Base-by-base conservation (phyloP, 805 yeast species). In the Saccharomycopsis capsularis region DNA sequence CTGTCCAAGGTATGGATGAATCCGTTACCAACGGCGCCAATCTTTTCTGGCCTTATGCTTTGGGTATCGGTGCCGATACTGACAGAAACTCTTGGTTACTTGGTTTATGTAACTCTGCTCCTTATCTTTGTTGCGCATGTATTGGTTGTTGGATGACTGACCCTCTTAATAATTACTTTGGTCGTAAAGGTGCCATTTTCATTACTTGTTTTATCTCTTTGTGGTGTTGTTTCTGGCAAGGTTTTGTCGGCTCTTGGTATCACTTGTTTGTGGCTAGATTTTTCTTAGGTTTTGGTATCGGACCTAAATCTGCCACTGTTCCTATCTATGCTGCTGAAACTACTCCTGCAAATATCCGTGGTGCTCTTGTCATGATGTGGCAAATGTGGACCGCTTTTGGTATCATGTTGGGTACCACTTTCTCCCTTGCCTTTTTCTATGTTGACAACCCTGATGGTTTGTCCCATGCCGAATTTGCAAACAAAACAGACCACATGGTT, bases 1-100 rank as follows among this genome's bases (percentile, higher is more conserved):
- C 85, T 19, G 83, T 82, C 37, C 88, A 82, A 62, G 89, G 90
- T 63, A 82, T 83, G 81, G 89, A 83, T 64, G 87, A 83, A 62
- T 69, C 85, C 3, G 87, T 83, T 21, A 76, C 82, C 52, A 82
- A 81, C 57, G 90, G 90, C 55, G 89, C 89, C 5, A 70, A 75
- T 47, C 63, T 82, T 46, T 78, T 76, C 59, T 82, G 79, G 61
- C 85, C 85, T 2, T 47, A 55, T 1, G 73, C 67, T 21, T 70
- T 82, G 60, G 81, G 80, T 2, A 68, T 83, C 40, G 73, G 67
- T 18, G 57, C 63, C 18, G 71, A 63, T 19, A 68, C 71, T 41
- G 67, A 73, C 41, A 63, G 77, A 57, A 71, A 78, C 40, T 73
- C 75, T 45, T 76, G 82, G 75, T 62, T 78, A 13, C 70, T 74